Evolutionary conservation across 768 basidiomycete genomes (phyloP).

Genomic region (Cystoderma amianthinum): DNA sequence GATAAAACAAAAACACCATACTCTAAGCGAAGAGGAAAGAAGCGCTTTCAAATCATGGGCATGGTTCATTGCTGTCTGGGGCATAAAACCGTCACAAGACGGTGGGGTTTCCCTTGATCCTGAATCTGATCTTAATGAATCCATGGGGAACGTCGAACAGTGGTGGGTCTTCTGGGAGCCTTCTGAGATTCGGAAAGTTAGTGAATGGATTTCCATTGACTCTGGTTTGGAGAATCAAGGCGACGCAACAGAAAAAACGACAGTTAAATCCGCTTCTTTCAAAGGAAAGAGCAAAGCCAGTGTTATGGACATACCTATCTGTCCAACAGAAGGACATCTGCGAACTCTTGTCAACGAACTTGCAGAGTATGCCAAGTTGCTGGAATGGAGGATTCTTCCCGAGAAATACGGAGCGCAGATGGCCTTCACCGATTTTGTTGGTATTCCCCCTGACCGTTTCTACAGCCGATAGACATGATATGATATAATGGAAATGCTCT

Average conservation of each 20-base stretch:
- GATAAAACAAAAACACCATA: conserved; percentile 31
- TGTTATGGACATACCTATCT: conserved; percentile 1
- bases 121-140: conserved; percentile 12
- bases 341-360: conserved; percentile 44
- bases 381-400: conserved; percentile 48
- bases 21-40: conserved; percentile 42
- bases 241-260: conserved; percentile 15
- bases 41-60: conserved; percentile 53
- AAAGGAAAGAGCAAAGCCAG: conserved; percentile 6
- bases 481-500: no score
- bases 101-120: neutral
- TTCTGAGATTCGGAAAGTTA: conserved; percentile 55
- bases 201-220: conserved; percentile 56
- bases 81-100: conserved; percentile 33
- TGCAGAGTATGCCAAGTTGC: conserved; percentile 50
- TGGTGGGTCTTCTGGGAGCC: conserved; percentile 79
- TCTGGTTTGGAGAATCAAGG: conserved; percentile 34
- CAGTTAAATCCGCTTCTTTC: conserved; percentile 7
- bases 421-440: neutral
- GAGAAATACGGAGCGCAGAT: conserved; percentile 20
- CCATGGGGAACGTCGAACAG: conserved; percentile 23
- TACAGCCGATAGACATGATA: neutral
- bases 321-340: conserved; percentile 17
- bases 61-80: conserved; percentile 77
- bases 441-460: neutral